These are phyloP conservation scores for Crataegus laevigata DNA, from an alignment of 306 rosid genomes.

Conservation along the genomic window DNA sequence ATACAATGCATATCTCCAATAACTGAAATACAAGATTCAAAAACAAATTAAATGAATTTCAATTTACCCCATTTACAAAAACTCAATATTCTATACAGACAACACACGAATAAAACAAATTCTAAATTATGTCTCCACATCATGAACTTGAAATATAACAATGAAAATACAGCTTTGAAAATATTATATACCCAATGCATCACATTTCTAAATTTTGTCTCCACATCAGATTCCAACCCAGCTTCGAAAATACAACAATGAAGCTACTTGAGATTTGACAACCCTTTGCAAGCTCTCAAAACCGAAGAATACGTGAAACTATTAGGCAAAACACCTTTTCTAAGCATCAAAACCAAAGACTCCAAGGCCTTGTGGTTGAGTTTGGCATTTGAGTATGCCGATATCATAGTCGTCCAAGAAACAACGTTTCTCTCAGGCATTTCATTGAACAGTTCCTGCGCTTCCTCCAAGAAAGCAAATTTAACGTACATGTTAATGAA, in stretches of 20 bases:
- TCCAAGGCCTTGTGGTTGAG: constrained; percentile 46
- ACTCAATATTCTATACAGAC: neutral
- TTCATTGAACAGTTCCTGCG: constrained; percentile 54
- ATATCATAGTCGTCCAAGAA: constrained; percentile 74
- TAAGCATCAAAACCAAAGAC: constrained; percentile 51
- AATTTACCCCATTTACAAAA: neutral
- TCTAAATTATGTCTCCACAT: neutral
- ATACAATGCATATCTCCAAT: neutral
- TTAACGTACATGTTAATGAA: constrained; percentile 65
- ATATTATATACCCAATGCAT: too few relatives aligned
- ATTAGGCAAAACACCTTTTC: constrained; percentile 77
- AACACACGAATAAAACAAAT: neutral
- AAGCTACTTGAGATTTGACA: constrained; percentile 48
- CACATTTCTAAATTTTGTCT: too few relatives aligned
- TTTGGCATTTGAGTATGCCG: constrained; percentile 54
- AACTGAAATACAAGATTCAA: neutral
- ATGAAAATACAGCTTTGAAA: too few relatives aligned
- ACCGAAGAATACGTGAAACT: constrained; percentile 79
- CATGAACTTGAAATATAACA: neutral
- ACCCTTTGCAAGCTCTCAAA: constrained; percentile 61
- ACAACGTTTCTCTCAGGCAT: constrained; percentile 78
- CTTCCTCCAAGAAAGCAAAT: constrained; percentile 60
- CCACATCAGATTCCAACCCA: constrained; percentile 82
- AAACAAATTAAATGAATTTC: neutral
- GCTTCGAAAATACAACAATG: constrained; percentile 52